Evolutionary conservation across 2,329 filamentous ascomycete genomes (phyloP).

Genomic region (Dactylellina parvicollis): DNA sequence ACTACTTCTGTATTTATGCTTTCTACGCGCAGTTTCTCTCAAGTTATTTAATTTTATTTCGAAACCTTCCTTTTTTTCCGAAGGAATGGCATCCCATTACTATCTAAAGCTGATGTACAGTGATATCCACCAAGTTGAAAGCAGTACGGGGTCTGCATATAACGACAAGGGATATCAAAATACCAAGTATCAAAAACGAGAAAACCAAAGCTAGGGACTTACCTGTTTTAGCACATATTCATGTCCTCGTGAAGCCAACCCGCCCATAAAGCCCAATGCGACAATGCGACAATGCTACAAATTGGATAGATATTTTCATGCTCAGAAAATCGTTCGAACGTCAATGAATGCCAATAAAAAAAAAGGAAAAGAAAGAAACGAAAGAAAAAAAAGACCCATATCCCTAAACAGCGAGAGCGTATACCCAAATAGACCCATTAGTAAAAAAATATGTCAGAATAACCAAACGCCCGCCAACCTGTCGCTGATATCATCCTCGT

Average conservation of each 20-base stretch:
- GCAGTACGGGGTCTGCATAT: not conserved
- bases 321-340: no score
- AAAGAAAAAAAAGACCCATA: not conserved
- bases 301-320: not conserved
- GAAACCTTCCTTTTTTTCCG: no score
- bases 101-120: no score
- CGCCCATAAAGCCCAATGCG: not conserved
- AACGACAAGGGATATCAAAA: not conserved
- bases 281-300: not conserved
- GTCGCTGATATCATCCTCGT: conserved; percentile 30
- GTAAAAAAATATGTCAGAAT: conserved; percentile 28
- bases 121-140: no score
- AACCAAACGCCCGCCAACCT: conserved; percentile 48
- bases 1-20: no score
- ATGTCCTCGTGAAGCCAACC: not conserved
- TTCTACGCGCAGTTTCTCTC: no score
- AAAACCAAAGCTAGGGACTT: not conserved
- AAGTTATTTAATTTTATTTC: no score
- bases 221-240: not conserved
- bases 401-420: no score
- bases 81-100: no score
- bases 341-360: not conserved
- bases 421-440: no score
- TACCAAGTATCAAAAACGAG: not conserved
- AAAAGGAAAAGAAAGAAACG: not conserved